phyloP scores from a whole-genome alignment of 73 alveolate genomes.

The Symbiodinium natans region DNA sequence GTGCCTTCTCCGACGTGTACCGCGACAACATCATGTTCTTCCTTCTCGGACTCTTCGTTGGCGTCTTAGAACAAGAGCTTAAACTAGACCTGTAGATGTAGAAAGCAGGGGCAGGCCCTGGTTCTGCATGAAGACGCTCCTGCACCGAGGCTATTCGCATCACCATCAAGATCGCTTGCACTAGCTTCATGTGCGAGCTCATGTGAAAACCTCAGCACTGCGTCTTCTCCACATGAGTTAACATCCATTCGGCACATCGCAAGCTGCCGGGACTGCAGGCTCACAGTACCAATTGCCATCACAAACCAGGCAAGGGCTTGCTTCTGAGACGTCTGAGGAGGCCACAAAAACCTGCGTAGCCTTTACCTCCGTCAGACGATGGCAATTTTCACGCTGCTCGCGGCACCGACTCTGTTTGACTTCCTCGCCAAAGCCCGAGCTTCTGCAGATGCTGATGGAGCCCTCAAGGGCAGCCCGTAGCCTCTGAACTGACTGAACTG shows the following conservation, averaged over 20 bases:
- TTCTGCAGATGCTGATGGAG: neutral
- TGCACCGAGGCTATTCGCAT: conserved; percentile 52
- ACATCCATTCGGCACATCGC: too few species aligned
- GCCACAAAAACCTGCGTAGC: neutral
- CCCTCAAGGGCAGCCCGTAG: too few species aligned
- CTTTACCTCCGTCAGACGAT: conserved; percentile 8
- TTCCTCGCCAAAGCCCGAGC: conserved; percentile 8
- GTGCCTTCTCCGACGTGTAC: conserved; percentile 88
- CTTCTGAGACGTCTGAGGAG: neutral
- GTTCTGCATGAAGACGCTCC: too few species aligned
- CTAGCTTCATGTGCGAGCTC: conserved; percentile 87
- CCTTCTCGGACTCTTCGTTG: conserved; percentile 45
- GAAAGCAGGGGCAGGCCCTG: too few species aligned
- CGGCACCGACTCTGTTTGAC: conserved; percentile 87
- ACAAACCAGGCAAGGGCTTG: conserved; percentile 34
- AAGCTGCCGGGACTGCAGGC: too few species aligned
- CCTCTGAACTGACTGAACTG: too few species aligned
- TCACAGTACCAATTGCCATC: conserved; percentile 82
- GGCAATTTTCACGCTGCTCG: conserved; percentile 88
- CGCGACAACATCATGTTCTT: conserved; percentile 82
- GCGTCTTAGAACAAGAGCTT: neutral
- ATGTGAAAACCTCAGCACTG: neutral
- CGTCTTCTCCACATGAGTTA: too few species aligned
- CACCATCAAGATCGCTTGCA: conserved; percentile 71
- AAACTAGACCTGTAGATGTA: too few species aligned